phyloP scores from a whole-genome alignment of 2,329 filamentous ascomycete species.

The Aureobasidium leucospermi region DNA sequence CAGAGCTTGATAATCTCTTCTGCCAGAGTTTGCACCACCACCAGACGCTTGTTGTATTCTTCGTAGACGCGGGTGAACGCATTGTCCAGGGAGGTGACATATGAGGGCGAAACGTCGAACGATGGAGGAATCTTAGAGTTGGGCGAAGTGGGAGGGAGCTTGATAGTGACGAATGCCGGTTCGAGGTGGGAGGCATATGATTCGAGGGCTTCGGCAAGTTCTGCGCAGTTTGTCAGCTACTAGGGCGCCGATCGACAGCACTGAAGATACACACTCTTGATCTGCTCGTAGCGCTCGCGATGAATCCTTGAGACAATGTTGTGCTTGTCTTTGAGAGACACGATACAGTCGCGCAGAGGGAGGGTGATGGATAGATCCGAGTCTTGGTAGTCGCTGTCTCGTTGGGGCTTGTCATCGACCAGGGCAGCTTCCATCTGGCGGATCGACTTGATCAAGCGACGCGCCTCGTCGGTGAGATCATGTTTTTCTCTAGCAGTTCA shows the following conservation, averaged over 20 bases:
- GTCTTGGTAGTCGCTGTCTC: conserved; percentile 57
- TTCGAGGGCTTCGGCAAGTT: conserved; percentile 86
- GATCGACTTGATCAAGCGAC: conserved; percentile 75
- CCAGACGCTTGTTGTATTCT: conserved; percentile 81
- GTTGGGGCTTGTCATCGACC: conserved; percentile 62
- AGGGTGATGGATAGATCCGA: conserved; percentile 71
- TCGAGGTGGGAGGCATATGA: conserved; percentile 97
- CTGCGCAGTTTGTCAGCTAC: conserved; percentile 36
- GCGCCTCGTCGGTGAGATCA: conserved; percentile 80
- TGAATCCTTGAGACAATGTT: conserved; percentile 72
- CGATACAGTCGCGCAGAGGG: conserved; percentile 73
- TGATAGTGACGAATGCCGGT: conserved; percentile 74
- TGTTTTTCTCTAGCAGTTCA: conserved; percentile 63
- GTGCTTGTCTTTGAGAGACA: conserved; percentile 78
- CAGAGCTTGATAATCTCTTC: conserved; percentile 90
- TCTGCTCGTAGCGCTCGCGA: conserved; percentile 87
- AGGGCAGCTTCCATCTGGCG: conserved; percentile 90
- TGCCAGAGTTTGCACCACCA: conserved; percentile 63
- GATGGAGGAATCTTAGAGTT: conserved; percentile 69
- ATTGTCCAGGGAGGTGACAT: conserved; percentile 75
- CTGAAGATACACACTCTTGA: conserved; percentile 62
- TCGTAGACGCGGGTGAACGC: conserved; percentile 96
- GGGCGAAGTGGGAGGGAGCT: conserved; percentile 72
- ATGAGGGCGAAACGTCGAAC: conserved; percentile 88
- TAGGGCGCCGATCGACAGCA: conserved; percentile 10